Evolutionary conservation across 495 filamentous ascomycete genomes (phyloP).

Genomic region (Aspergillus nidulans): DNA sequence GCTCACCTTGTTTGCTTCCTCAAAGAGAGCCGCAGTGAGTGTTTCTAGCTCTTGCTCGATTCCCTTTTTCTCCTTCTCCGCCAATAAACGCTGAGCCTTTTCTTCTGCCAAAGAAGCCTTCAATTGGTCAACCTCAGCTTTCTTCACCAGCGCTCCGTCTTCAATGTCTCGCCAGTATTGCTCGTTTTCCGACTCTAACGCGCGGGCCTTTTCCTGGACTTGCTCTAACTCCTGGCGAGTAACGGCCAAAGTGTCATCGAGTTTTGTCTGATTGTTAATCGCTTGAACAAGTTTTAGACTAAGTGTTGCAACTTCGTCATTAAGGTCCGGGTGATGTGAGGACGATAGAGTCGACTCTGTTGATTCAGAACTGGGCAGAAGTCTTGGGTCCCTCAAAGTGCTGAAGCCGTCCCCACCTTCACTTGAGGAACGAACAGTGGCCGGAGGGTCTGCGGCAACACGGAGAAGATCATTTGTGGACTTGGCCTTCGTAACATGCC

Average conservation of each 20-base stretch:
- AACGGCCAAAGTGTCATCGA: constrained; percentile 82
- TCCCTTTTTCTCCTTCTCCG: constrained; percentile 66
- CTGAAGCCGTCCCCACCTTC: constrained; percentile 40
- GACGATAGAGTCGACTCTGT: constrained; percentile 35
- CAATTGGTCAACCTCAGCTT: constrained; percentile 63
- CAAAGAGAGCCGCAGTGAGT: constrained; percentile 83
- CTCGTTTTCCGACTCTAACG: constrained; percentile 63
- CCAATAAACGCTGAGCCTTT: constrained; percentile 49
- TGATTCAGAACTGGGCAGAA: constrained; percentile 30
- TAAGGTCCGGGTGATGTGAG: constrained; percentile 70
- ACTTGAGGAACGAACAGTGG: constrained; percentile 21
- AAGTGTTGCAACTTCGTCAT: constrained; percentile 81
- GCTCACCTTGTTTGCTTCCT: constrained; percentile 82
- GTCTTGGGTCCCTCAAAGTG: constrained; percentile 49
- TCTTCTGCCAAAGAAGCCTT: constrained; percentile 63
- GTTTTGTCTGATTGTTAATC: constrained; percentile 91
- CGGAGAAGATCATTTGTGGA: constrained; percentile 40
- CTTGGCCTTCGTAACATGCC: constrained; percentile 39
- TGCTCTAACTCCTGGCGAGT: constrained; percentile 79
- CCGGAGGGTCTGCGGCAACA: constrained; percentile 22
- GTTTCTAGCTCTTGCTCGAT: constrained; percentile 84
- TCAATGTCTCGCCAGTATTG: constrained; percentile 69
- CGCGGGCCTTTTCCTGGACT: constrained; percentile 61
- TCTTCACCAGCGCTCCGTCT: constrained; percentile 64
- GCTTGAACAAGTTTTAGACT: constrained; percentile 95